These are phyloP conservation scores for Xylaria bambusicola DNA, from an alignment of 495 filamentous ascomycete genomes.

Conservation along the genomic window DNA sequence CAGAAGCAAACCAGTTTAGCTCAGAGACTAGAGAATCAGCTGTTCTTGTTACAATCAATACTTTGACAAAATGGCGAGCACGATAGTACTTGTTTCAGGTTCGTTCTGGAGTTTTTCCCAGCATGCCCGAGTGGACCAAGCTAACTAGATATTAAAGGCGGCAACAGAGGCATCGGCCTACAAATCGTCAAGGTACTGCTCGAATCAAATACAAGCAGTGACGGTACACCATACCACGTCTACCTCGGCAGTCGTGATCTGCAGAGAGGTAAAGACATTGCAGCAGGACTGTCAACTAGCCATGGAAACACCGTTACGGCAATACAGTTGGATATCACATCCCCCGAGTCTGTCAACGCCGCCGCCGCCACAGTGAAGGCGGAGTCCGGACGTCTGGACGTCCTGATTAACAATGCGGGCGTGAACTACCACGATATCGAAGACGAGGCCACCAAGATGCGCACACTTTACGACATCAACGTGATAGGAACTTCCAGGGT, in stretches of 20 bases:
- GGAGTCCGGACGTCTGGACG: slow-evolving; percentile 3
- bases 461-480: slow-evolving; percentile 7
- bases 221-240: slow-evolving; percentile 12
- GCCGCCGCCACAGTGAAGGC: slow-evolving; percentile 11
- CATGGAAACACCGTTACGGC: slow-evolving; percentile 14
- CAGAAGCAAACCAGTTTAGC: too few species aligned
- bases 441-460: slow-evolving; percentile 5
- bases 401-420: slow-evolving; percentile 13
- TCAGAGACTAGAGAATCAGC: too few species aligned
- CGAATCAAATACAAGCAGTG: neutral
- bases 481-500: slow-evolving; percentile 8
- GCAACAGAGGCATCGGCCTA: slow-evolving; percentile 16
- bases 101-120: neutral
- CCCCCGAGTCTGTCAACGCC: neutral
- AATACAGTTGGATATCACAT: slow-evolving; percentile 12
- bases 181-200: slow-evolving; percentile 14
- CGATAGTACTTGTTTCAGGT: slow-evolving; percentile 12
- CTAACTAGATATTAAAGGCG: slow-evolving; percentile 3
- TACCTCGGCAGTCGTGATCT: slow-evolving; percentile 15
- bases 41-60: too few species aligned
- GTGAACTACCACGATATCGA: neutral
- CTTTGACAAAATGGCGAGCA: neutral
- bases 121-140: neutral
- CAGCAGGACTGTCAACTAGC: neutral
- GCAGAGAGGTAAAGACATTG: neutral